phyloP scores from a whole-genome alignment of 2,329 filamentous ascomycete genomes.

The Penicillium sp. region DNA sequence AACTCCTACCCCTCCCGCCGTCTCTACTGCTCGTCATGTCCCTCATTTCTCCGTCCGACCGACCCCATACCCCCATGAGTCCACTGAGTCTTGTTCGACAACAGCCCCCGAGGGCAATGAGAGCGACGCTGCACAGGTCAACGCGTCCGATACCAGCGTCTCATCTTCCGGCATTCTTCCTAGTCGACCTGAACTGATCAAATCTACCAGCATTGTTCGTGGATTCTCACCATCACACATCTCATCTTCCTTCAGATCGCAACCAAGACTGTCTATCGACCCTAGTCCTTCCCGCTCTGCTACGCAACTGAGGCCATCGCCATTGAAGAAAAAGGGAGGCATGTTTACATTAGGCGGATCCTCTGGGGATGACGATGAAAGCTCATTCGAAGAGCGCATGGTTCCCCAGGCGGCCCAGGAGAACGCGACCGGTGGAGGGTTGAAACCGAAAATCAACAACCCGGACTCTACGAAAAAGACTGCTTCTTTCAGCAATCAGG shows the following conservation, averaged over 20 bases:
- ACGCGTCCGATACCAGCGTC: constrained; percentile 62
- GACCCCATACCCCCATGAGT: constrained; percentile 40
- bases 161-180: constrained; percentile 51
- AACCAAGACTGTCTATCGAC: constrained; percentile 55
- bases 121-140: constrained; percentile 44
- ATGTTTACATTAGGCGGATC: constrained; percentile 75
- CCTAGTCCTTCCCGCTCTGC: constrained; percentile 57
- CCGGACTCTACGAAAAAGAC: constrained; percentile 64
- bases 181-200: constrained; percentile 52
- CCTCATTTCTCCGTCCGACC: constrained; percentile 30
- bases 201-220: constrained; percentile 70
- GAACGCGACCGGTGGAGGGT: constrained; percentile 56
- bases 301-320: constrained; percentile 57
- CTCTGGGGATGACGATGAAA: constrained; percentile 79
- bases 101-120: constrained; percentile 48
- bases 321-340: constrained; percentile 65
- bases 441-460: constrained; percentile 39
- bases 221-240: constrained; percentile 80
- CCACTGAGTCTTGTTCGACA: constrained; percentile 62
- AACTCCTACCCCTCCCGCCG: constrained; percentile 38
- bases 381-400: constrained; percentile 67
- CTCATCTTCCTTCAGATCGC: constrained; percentile 66
- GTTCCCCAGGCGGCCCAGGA: constrained; percentile 51
- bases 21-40: constrained; percentile 32
- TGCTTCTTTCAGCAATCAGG: constrained; percentile 76